Evolutionary conservation across 164 flowering plant species (phyloP).

Genomic region (Taxillus chinensis): DNA sequence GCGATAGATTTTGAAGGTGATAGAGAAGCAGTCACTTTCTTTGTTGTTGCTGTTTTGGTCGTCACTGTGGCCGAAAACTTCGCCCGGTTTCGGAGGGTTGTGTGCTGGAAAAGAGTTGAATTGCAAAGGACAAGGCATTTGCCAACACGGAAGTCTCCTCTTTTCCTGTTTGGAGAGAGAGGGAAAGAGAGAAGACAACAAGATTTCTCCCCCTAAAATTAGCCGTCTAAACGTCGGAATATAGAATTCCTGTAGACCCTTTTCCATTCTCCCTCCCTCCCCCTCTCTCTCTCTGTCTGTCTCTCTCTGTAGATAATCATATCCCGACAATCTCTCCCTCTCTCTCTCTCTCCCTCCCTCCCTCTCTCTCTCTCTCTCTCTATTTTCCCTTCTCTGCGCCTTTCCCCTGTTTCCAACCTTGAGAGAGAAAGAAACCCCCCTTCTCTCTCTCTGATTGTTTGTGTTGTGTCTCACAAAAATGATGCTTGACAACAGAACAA

Average conservation of each 20-base stretch:
- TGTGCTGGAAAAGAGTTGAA: conserved; percentile 3
- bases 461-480: conserved; percentile 11
- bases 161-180: neutral
- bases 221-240: conserved; percentile 33
- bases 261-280: conserved; percentile 12
- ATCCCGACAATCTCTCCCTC: conserved; percentile 20
- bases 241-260: conserved; percentile 17
- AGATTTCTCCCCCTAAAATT: conserved; percentile 14
- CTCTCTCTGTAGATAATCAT: conserved; percentile 6
- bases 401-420: neutral
- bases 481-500: conserved; percentile 30
- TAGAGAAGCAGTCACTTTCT: neutral
- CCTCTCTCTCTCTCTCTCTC: conserved; percentile 19
- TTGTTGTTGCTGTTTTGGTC: neutral
- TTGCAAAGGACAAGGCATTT: conserved; percentile 7
- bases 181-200: neutral
- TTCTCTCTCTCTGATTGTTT: conserved; percentile 11
- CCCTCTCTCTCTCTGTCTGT: conserved; percentile 9
- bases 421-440: neutral
- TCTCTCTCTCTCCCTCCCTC: conserved; percentile 8
- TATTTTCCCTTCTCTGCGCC: conserved; percentile 17
- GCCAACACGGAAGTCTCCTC: conserved; percentile 8
- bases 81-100: neutral
- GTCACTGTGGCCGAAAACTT: neutral
- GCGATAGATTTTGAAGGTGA: neutral